A percentile compares a stretch with the other conserved stretches of the same genome.
These are phyloP conservation scores for Trichosporon asahii DNA, from an alignment of 1,284 basidiomycete genomes.

Conservation along the genomic window DNA sequence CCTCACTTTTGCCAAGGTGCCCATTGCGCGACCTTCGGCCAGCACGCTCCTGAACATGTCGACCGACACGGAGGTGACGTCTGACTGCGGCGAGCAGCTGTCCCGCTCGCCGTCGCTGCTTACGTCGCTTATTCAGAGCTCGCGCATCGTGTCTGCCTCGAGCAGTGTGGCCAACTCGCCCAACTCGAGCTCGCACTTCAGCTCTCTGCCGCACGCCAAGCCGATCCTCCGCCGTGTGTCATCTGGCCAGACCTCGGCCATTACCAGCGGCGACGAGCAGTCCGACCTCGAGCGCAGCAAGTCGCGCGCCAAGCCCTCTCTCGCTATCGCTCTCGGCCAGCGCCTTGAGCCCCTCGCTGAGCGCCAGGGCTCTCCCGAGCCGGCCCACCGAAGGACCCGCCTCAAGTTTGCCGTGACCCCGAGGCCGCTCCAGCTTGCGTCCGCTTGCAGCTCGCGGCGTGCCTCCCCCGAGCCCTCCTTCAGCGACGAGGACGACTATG, in stretches of 20 bases:
- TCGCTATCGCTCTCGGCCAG: background rate
- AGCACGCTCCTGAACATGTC: constrained; percentile 4
- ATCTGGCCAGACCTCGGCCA: background rate
- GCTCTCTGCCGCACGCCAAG: background rate
- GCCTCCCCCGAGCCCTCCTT: constrained; percentile 8
- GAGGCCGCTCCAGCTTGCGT: constrained; percentile 20
- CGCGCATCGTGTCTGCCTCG: constrained; percentile 7
- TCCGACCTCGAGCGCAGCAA: background rate
- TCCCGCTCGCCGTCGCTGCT: constrained; percentile 25
- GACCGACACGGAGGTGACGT: constrained; percentile 22
- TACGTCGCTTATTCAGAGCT: constrained; percentile 24
- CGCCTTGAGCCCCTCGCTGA: constrained; percentile 2
- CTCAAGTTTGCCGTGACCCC: constrained; percentile 29
- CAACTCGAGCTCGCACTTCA: background rate
- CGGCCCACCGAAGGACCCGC: constrained; percentile 20
- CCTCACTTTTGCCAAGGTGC: constrained; percentile 23
- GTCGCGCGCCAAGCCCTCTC: background rate
- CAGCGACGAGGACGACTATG: constrained; percentile 12
- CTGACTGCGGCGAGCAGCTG: constrained; percentile 13
- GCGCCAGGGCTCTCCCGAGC: background rate
- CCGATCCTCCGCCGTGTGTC: constrained; percentile 23
- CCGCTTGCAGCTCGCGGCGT: background rate
- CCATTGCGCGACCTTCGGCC: constrained; percentile 13
- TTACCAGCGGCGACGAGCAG: background rate
- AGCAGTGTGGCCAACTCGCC: constrained; percentile 4